Evolutionary conservation across 306 rosid species (phyloP), one percentile per base, ranked within the genome.

Genomic region (Mimosa pudica): DNA sequence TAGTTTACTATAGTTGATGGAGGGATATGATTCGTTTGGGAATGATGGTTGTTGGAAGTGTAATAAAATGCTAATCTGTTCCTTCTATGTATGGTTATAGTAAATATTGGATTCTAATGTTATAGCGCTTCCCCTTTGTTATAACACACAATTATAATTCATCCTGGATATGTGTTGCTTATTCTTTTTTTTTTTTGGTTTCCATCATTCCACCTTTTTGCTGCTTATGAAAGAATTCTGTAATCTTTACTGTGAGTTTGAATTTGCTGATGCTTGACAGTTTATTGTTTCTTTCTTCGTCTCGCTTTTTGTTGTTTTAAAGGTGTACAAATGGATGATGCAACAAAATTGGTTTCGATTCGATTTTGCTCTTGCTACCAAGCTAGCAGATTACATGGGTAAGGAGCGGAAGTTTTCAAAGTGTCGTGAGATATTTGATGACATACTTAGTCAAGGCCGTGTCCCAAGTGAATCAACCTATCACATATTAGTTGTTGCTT

Each of bases 261-360:
- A 65, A 35, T 66, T 69, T 41, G 44, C 54, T 77, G 52, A 60
- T 70, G 71, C 58, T 36, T 20, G 16, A 57, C 63, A 8, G 8
- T 57, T 18, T n/a, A 35, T 10, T 2, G 51, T 38, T 24, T 41
- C 32, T 71, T 16, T 11, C 63, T 74, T 10, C 65, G 33, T 30
- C 8, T 10, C 67, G 10, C 5, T 30, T 11, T 10, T 10, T 9
- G 2, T 69, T 54, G 32, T 74, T 30, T 62, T 12, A 32, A 49
- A 93, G 98, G 98, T 94, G 54, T 94, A 94, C 93, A 92, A 88
- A 86, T 94, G 98, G 97, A 92, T 88, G 97, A 86, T 94, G 97
- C 92, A 89, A 77, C 94, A 89, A 30, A 80, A 76, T 77, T 92
- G 98, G 97, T 88, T 88, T 70, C 85, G 82, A 35, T 94, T 94